Evolutionary conservation across 805 yeast genomes (phyloP).

Genomic region (Clavispora carvajalis): DNA sequence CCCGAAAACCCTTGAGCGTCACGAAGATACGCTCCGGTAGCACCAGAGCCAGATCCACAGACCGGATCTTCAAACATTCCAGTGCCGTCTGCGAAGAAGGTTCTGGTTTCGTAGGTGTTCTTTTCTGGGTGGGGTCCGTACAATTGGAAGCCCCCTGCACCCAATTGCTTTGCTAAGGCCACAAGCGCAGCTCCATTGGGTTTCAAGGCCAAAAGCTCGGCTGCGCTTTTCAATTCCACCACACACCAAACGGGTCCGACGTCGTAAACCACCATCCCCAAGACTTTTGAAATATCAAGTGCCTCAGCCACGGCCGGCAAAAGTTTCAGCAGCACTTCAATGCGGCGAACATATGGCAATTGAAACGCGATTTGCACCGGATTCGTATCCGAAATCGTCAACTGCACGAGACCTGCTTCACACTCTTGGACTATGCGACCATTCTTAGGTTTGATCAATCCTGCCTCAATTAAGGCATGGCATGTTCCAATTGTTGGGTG

Average conservation of each 20-base stretch:
- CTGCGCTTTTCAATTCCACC: slow-evolving; percentile 24
- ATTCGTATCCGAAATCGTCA: slow-evolving; percentile 18
- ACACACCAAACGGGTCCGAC: slow-evolving; percentile 47
- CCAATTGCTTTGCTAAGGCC: slow-evolving; percentile 12
- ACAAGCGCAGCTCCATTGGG: slow-evolving; percentile 26
- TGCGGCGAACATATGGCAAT: slow-evolving; percentile 17
- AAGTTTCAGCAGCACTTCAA: slow-evolving; percentile 1
- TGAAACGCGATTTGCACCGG: slow-evolving; percentile 20
- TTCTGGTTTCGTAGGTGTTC: slow-evolving; percentile 32
- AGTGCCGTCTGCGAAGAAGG: slow-evolving; percentile 31
- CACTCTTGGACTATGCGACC: slow-evolving; percentile 40
- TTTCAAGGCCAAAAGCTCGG: slow-evolving; percentile 25
- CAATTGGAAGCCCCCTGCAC: slow-evolving; percentile 31
- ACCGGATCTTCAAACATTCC: slow-evolving; percentile 48
- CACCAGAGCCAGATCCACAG: slow-evolving; percentile 46
- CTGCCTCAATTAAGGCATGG: slow-evolving; percentile 39
- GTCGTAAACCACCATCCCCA: slow-evolving; percentile 26
- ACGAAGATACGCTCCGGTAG: slow-evolving; percentile 21
- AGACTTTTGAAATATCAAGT: slow-evolving; percentile 6
- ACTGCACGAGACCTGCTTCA: slow-evolving; percentile 36
- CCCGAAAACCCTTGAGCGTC: slow-evolving; percentile 6
- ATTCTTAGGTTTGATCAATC: slow-evolving; percentile 20
- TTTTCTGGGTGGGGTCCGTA: slow-evolving; percentile 28
- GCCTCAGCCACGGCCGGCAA: slow-evolving; percentile 1
- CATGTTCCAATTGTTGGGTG: slow-evolving; percentile 58